Evolutionary conservation across 2,329 filamentous ascomycete genomes (phyloP).

Genomic region (Colletotrichum costaricense): DNA sequence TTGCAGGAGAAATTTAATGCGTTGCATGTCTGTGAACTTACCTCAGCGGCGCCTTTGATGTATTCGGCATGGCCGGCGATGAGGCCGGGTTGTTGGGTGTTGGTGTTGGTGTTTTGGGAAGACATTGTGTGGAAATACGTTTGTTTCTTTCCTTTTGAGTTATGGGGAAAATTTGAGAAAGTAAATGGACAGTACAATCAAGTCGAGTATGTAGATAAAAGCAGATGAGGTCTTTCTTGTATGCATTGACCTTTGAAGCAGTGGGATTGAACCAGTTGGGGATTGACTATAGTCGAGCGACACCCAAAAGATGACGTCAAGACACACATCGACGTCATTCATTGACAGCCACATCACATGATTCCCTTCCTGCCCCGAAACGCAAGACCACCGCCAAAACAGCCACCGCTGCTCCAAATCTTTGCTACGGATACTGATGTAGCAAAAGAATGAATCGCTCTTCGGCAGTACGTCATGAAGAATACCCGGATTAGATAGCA

Average conservation of each 20-base stretch:
- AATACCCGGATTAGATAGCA: too few relatives aligned
- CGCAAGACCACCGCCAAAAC: background rate
- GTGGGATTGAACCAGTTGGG: background rate
- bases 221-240: background rate
- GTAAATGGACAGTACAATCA: accelerated
- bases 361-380: background rate
- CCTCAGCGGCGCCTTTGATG: constrained; percentile 75
- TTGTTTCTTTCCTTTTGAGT: background rate
- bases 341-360: constrained; percentile 25
- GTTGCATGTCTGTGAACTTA: constrained; percentile 44
- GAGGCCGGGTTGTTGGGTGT: constrained; percentile 65
- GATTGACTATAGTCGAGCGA: background rate
- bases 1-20: background rate
- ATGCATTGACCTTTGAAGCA: background rate
- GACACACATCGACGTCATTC: constrained; percentile 20
- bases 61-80: constrained; percentile 74
- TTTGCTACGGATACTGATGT: too few relatives aligned
- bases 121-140: background rate
- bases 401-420: background rate
- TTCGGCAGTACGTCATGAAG: too few relatives aligned
- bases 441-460: too few relatives aligned
- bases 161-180: too few relatives aligned
- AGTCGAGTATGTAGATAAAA: too few relatives aligned
- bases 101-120: constrained; percentile 39
- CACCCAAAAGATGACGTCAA: constrained; percentile 21